Evolutionary conservation across 2,329 filamentous ascomycete species (phyloP), one percentile per base, ranked within the genome.

Genomic region (Ophiostoma ulmi): DNA sequence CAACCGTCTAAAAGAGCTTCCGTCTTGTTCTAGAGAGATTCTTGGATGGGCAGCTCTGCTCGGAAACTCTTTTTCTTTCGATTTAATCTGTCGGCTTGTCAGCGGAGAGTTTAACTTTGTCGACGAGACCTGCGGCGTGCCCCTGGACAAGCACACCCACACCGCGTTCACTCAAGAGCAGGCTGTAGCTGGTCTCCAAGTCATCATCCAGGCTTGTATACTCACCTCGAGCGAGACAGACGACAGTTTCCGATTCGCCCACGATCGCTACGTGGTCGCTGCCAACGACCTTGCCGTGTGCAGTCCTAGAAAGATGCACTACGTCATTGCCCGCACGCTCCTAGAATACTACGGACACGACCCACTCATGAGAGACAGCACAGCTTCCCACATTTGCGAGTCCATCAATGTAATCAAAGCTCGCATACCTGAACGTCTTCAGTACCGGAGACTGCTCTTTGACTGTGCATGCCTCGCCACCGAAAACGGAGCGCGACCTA

Each of bases 11-110:
- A 86, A 88, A 72, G 93, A 97, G 76, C 82, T 97, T 39, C 91
- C 93, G 1, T 75, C 84, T 35, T 87, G 90, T 14, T 87, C 93
- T n/a, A 87, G 91, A 68, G 88, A 90, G 5, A 90, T 98, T 10
- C 82, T 98, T 38, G 87, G 91, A 3, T 98, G 94, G 94, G 93
- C 91, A 14, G 90, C 93, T 0, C 82, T 97, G 38, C 80, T 98
- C 36, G 93, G 94, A 0, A 91, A 87, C 70, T 88, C 88, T 0
- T 97, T 97, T 78, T 94, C 91, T 0, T 97, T 97, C 76, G 88
- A 87, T 39, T 80, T 97, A 5, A 85, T 97, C 58, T 90, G 90
- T 76, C 88, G 87, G 74, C 83, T 97, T 14, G 86, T 97, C 79
- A 88, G 85, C 69, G 91, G 90, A 52, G 89, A 93, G 75, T 93